Evolutionary conservation across 2,329 filamentous ascomycete species (phyloP).

Genomic region (Rutstroemia sp.): DNA sequence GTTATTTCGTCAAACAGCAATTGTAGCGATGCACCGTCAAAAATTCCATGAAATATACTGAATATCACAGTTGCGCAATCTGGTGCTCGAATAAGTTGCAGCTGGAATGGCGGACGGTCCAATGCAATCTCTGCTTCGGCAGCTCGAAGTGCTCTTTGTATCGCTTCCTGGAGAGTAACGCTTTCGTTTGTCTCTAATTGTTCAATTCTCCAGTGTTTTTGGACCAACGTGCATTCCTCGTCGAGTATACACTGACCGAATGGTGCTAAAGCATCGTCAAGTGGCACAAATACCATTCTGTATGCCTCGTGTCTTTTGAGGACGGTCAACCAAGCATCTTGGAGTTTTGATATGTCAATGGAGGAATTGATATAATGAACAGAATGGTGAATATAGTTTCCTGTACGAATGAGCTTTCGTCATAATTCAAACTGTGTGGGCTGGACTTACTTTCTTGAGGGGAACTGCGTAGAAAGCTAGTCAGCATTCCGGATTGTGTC

Average conservation of each 20-base stretch:
- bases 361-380: background rate
- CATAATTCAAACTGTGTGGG: background rate
- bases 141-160: background rate
- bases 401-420: background rate
- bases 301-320: background rate
- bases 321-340: background rate
- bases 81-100: background rate
- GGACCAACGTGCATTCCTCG: background rate
- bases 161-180: background rate
- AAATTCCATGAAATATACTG: background rate
- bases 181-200: background rate
- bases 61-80: background rate
- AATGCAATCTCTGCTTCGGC: background rate
- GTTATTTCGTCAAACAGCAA: constrained; percentile 1
- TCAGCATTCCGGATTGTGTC: constrained; percentile 3
- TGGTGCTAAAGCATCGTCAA: background rate
- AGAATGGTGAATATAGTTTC: constrained; percentile 1
- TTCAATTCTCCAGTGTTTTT: background rate
- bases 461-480: background rate
- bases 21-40: background rate
- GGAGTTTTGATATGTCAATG: background rate
- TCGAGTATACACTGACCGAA: constrained; percentile 1
- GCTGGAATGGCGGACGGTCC: background rate
- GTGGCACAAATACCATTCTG: background rate
- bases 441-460: background rate